Conservation (phyloP, 208 protist species). For the Tritrichomonas musculus region DNA sequence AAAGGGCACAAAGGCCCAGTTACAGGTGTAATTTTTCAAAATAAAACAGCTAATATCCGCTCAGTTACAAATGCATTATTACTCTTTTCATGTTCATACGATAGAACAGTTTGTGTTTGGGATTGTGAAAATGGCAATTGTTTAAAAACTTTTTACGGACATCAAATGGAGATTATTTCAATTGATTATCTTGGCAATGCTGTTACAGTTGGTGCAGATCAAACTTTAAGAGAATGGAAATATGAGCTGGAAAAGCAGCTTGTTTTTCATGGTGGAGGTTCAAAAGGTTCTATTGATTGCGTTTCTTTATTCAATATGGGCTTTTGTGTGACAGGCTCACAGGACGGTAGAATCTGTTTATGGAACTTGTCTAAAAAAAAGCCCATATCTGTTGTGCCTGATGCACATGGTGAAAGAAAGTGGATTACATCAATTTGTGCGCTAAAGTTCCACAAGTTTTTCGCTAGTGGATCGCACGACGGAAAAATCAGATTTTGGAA, state of each 20-base stretch:
- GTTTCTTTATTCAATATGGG: neutral
- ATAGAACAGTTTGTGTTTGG: neutral
- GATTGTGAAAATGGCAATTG: conserved; percentile 6
- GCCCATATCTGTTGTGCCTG: neutral
- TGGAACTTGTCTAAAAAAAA: conserved; percentile 21
- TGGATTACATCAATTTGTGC: neutral
- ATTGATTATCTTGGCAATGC: neutral
- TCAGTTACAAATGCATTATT: too few relatives aligned
- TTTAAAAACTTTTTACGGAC: neutral
- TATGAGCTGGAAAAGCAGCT: neutral
- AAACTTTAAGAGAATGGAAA: neutral
- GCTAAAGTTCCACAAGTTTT: neutral
- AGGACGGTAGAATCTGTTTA: neutral
- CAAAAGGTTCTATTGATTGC: neutral
- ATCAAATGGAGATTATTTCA: neutral
- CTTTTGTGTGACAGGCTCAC: neutral
- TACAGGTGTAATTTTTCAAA: neutral
- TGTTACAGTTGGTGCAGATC: neutral
- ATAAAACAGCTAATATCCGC: too few relatives aligned
- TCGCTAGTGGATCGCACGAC: neutral
- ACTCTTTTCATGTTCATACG: neutral
- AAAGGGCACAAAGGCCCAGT: neutral
- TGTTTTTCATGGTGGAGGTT: neutral
- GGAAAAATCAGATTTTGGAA: neutral
- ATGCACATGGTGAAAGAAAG: neutral